Evolutionary conservation across 345 rosid genomes (phyloP).

Genomic region (Melaleuca alternifolia): DNA sequence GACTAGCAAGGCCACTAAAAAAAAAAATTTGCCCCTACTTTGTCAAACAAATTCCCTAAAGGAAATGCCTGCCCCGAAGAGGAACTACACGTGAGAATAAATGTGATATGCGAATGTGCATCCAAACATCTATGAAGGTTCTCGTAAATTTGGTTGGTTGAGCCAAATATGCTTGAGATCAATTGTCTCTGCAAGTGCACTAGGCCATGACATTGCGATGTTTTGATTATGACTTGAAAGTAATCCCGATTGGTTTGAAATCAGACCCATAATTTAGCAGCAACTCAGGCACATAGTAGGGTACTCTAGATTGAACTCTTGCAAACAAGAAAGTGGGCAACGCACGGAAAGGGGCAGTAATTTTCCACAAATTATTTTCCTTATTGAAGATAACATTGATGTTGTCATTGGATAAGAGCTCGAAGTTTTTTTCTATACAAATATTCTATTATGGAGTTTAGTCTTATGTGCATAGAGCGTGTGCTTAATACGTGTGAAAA

Average conservation of each 20-base stretch:
- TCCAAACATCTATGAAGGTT: background rate
- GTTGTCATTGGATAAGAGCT: background rate
- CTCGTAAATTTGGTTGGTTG: background rate
- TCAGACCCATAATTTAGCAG: background rate
- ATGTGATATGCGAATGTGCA: fast-evolving
- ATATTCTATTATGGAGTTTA: background rate
- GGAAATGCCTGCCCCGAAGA: background rate
- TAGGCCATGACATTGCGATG: too few relatives aligned
- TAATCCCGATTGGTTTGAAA: background rate
- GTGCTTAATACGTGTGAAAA: background rate
- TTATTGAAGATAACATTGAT: background rate
- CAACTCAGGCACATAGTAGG: background rate
- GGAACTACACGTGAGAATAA: background rate
- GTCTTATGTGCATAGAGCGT: background rate
- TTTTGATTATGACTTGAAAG: background rate
- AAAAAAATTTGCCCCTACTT: too few relatives aligned
- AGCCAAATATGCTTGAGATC: background rate
- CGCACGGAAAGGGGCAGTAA: background rate
- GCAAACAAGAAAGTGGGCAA: background rate
- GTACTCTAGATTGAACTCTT: background rate
- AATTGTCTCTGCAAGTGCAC: too few relatives aligned
- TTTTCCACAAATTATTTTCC: background rate
- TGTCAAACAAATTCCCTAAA: background rate
- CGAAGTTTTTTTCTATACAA: background rate
- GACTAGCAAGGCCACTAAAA: too few relatives aligned